These are phyloP conservation scores for Magnaporthales sp. DNA, from an alignment of 2,329 filamentous ascomycete genomes.

Conservation along the genomic window DNA sequence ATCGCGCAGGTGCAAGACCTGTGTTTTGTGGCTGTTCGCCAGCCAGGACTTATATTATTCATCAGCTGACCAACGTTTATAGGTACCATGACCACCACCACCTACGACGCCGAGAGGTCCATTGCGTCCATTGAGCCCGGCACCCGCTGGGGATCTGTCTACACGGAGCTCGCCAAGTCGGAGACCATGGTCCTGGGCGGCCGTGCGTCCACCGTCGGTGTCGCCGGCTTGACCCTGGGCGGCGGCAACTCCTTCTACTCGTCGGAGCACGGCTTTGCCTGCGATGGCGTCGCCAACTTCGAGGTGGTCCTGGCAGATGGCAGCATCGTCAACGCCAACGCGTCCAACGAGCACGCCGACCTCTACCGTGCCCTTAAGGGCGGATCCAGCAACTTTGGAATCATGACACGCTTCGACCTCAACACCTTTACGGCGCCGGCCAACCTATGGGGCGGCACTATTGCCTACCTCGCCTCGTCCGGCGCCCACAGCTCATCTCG, in stretches of 20 bases:
- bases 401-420: conserved; percentile 18
- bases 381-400: conserved; percentile 34
- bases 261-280: conserved; percentile 25
- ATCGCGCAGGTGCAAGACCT: too few relatives aligned
- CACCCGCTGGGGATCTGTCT: conserved; percentile 27
- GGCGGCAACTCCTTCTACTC: conserved; percentile 20
- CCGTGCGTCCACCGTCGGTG: conserved; percentile 17
- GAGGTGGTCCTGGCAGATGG: conserved; percentile 34
- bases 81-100: conserved; percentile 19
- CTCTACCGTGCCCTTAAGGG: conserved; percentile 28
- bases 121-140: conserved; percentile 25
- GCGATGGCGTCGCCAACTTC: conserved; percentile 28
- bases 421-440: conserved; percentile 7
- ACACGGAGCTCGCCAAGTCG: conserved; percentile 20
- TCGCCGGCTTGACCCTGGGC: conserved; percentile 18
- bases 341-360: conserved; percentile 7
- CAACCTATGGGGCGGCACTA: conserved; percentile 16
- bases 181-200: conserved; percentile 17
- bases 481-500: conserved; percentile 7
- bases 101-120: conserved; percentile 18
- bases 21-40: too few relatives aligned
- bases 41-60: too few relatives aligned
- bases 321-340: conserved; percentile 19
- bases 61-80: conserved; percentile 11
- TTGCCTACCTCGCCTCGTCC: conserved; percentile 8